Evolutionary conservation across 352 stramenopile genomes (phyloP).

Genomic region (Discostella stelligera): DNA sequence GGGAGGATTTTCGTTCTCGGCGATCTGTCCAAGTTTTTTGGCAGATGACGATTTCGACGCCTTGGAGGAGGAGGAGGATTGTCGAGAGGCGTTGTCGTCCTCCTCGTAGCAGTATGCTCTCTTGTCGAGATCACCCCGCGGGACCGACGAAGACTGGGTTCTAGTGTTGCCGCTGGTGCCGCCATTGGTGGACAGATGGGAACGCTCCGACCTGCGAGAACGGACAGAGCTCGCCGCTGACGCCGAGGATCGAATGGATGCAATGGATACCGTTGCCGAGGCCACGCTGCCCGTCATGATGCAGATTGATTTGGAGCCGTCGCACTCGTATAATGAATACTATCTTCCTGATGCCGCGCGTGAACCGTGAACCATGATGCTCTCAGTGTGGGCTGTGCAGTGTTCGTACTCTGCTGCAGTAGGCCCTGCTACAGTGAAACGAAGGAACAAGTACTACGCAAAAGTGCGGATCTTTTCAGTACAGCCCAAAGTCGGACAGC

Average conservation of each 20-base stretch:
- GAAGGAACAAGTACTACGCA: too few relatives aligned
- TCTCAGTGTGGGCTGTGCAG: too few relatives aligned
- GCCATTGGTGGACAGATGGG: neutral
- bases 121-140: neutral
- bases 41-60: conserved; percentile 1
- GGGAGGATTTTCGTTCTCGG: neutral
- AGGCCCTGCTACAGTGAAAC: too few relatives aligned
- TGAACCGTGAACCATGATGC: too few relatives aligned
- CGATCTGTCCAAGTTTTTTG: neutral
- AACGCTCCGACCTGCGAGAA: neutral
- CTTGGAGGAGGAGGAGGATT: neutral
- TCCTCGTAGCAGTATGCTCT: neutral
- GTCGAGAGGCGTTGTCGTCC: neutral
- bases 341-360: too few relatives aligned
- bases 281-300: neutral
- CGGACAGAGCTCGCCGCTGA: neutral
- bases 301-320: neutral
- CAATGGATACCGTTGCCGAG: neutral
- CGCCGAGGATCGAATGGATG: neutral
- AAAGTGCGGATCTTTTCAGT: too few relatives aligned
- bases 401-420: too few relatives aligned
- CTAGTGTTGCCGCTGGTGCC: neutral
- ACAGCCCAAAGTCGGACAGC: too few relatives aligned
- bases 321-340: too few relatives aligned
- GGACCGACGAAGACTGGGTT: neutral